Evolutionary conservation across 202 grass and related monocot species (phyloP).

Genomic region (Dendrocalamus latiflorus): DNA sequence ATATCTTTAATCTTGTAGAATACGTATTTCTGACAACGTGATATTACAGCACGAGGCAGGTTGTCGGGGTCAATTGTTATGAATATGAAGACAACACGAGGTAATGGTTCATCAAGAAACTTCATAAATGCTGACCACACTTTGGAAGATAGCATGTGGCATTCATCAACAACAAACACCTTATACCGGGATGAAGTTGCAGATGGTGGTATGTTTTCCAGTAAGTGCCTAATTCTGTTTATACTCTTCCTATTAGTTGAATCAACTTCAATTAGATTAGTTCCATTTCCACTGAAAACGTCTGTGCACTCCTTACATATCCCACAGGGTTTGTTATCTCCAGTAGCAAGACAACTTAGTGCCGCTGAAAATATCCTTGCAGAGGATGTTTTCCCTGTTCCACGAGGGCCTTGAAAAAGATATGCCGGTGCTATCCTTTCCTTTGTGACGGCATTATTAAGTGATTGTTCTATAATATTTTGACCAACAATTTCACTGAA

Average conservation of each 20-base stretch:
- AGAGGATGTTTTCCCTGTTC: constrained; percentile 84
- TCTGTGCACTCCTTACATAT: constrained; percentile 59
- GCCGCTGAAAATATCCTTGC: constrained; percentile 75
- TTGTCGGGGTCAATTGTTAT: constrained; percentile 66
- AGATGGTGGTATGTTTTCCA: constrained; percentile 47
- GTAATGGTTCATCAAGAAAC: constrained; percentile 68
- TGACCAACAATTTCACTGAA: constrained; percentile 82
- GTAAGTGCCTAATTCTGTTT: constrained; percentile 46
- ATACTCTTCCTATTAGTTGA: constrained; percentile 62
- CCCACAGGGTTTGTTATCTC: constrained; percentile 73
- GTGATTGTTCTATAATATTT: constrained; percentile 72
- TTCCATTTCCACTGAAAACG: constrained; percentile 38
- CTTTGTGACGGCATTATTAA: constrained; percentile 61
- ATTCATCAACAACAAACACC: constrained; percentile 73
- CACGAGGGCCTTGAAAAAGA: constrained; percentile 87
- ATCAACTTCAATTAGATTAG: constrained; percentile 64
- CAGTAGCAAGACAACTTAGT: constrained; percentile 51
- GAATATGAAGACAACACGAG: constrained; percentile 75
- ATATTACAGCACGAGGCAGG: constrained; percentile 59
- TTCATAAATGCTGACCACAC: constrained; percentile 77
- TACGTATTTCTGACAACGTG: constrained; percentile 71
- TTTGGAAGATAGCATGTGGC: constrained; percentile 73
- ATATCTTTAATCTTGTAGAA: constrained; percentile 83
- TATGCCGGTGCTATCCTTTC: constrained; percentile 81
- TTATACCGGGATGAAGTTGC: constrained; percentile 44